Conservation (phyloP, 2,329 filamentous ascomycete species). For the Pestalotiopsis sp. region DNA sequence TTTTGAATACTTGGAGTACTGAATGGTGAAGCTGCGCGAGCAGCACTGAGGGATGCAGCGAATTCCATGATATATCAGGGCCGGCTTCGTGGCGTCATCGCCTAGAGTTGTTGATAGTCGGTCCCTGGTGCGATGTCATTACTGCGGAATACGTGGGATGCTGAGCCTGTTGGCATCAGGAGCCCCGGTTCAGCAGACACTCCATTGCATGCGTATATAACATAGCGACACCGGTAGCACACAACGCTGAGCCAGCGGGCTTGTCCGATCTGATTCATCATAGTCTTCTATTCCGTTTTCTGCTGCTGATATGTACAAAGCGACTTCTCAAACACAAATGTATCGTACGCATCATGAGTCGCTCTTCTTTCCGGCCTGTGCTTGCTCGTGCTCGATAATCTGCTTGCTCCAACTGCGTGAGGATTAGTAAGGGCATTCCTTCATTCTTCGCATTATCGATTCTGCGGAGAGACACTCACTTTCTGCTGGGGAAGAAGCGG, state of each 20-base stretch:
- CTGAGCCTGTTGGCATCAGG: background rate
- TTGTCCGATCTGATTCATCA: background rate
- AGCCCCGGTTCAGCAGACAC: background rate
- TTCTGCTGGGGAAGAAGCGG: constrained; percentile 84
- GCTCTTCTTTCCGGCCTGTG: constrained; percentile 33
- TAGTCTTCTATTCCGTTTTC: background rate
- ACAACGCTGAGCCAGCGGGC: background rate
- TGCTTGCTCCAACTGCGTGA: constrained; percentile 46
- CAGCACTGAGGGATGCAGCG: too few relatives aligned
- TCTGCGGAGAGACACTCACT: constrained; percentile 58
- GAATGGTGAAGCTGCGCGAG: too few relatives aligned
- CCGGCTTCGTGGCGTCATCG: too few relatives aligned
- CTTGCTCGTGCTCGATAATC: constrained; percentile 47
- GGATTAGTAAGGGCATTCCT: background rate
- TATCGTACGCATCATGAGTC: constrained; percentile 22
- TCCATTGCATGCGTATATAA: background rate
- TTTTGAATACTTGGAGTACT: too few relatives aligned
- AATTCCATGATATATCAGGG: too few relatives aligned
- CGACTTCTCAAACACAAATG: background rate
- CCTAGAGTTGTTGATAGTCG: background rate
- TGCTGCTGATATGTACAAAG: constrained; percentile 4
- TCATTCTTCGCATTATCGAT: constrained; percentile 20
- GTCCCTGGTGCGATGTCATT: background rate
- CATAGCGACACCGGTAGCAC: too few relatives aligned
- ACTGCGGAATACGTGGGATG: background rate